Conservation (phyloP, 2,329 filamentous ascomycete species). For the Colletotrichum destructivum region DNA sequence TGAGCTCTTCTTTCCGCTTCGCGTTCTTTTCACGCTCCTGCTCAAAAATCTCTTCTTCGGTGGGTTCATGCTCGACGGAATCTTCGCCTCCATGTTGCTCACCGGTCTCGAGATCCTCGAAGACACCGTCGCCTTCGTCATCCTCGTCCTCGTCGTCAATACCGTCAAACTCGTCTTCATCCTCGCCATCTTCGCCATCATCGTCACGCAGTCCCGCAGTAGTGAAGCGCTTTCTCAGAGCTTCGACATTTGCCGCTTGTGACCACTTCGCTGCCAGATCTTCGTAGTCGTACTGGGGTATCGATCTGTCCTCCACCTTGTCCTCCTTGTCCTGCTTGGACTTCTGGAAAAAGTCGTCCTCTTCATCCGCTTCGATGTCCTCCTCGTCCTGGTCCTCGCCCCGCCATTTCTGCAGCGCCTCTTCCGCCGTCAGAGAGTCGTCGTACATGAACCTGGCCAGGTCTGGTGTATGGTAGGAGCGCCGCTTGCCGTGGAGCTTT, state of each 20-base stretch:
- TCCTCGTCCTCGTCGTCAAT: constrained; percentile 67
- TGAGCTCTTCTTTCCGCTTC: constrained; percentile 92
- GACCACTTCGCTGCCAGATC: constrained; percentile 90
- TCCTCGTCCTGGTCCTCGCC: constrained; percentile 74
- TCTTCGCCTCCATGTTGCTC: constrained; percentile 66
- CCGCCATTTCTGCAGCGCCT: constrained; percentile 86
- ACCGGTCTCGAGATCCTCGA: constrained; percentile 83
- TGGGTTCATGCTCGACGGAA: constrained; percentile 50
- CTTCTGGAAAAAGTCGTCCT: constrained; percentile 77
- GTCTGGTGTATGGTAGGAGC: constrained; percentile 84
- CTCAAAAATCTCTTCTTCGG: constrained; percentile 73
- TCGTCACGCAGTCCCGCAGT: constrained; percentile 68
- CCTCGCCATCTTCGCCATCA: constrained; percentile 63
- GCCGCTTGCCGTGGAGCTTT: constrained; percentile 77
- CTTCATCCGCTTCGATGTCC: constrained; percentile 69
- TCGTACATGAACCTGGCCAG: constrained; percentile 93
- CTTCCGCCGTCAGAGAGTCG: constrained; percentile 78
- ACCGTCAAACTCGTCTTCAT: constrained; percentile 64
- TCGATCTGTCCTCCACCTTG: constrained; percentile 82
- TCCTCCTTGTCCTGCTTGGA: constrained; percentile 77
- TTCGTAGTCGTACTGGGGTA: constrained; percentile 86
- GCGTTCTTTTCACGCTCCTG: constrained; percentile 94
- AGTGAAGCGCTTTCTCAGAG: constrained; percentile 82
- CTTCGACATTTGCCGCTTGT: constrained; percentile 81
- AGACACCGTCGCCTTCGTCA: constrained; percentile 66